Percentiles rank a stretch among this genome's conserved stretches.
Conservation (phyloP, 495 filamentous ascomycete genomes). For the Hypomontagnella submonticulosa region DNA sequence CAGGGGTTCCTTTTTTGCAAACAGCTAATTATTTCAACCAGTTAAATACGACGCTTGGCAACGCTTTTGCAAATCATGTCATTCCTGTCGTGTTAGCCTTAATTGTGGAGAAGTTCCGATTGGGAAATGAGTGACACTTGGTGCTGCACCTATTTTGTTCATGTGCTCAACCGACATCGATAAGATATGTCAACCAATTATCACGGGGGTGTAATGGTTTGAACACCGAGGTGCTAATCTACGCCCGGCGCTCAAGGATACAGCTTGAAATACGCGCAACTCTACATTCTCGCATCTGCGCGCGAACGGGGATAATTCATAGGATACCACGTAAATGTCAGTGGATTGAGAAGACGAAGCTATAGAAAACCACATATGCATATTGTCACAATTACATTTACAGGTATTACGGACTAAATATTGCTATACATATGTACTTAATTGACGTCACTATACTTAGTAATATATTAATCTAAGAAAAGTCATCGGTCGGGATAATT, state of each 20-base stretch:
- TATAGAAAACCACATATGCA: too few relatives aligned
- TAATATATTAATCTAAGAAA: neutral
- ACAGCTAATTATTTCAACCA: neutral
- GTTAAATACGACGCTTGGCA: neutral
- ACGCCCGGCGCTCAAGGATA: too few relatives aligned
- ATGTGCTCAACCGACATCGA: neutral
- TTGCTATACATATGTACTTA: conserved; percentile 5
- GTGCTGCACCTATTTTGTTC: conserved; percentile 18
- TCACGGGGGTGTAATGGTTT: too few relatives aligned
- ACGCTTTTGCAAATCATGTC: too few relatives aligned
- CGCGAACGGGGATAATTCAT: neutral
- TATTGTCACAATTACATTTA: neutral
- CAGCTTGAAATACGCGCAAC: neutral
- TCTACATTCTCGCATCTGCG: conserved; percentile 27
- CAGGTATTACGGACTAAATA: neutral
- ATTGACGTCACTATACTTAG: conserved; percentile 21
- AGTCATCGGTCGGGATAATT: conserved; percentile 32
- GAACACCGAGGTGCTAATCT: too few relatives aligned
- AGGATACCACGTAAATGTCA: too few relatives aligned
- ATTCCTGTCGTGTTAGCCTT: conserved; percentile 26
- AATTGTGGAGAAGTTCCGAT: conserved; percentile 33
- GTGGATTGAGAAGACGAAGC: too few relatives aligned
- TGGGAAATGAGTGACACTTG: conserved; percentile 5
- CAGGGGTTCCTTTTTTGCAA: conserved; percentile 22
- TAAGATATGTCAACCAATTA: too few relatives aligned